Evolutionary conservation across 148 eudicot genomes (phyloP), one percentile per base, ranked within the genome.

Genomic region (Fallopia convolvulus): DNA sequence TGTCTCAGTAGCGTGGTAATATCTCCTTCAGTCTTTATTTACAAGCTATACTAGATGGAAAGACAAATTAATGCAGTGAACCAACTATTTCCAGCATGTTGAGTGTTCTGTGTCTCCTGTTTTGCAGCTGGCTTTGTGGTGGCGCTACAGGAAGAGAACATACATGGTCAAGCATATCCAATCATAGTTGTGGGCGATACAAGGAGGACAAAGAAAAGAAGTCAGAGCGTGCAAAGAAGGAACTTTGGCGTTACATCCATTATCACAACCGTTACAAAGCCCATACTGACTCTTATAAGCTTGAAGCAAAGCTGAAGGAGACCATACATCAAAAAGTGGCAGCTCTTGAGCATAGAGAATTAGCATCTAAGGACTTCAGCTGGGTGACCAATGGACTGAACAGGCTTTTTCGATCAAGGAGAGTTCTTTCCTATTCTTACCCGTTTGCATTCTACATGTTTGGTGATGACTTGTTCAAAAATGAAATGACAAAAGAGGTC

Each of bases 401-500:
- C 79, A 85, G 87, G 76, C 88, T 91, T 70, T 91, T 86, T 72
- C 85, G 90, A 84, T 89, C 91, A 44, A 89, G 96, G 78, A 87
- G 90, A 44, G 83, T 86, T 73, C 91, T 91, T 74, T 89, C 93
- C 1, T 88, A 83, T 83, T 91, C 93, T 14, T 91, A 91, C 77
- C 90, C 91, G 1, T 91, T 91, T 88, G 96, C 93, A 18, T 91
- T 77, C 81, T 88, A 91, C 53, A 91, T 91, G 93, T 91, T 91
- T 83, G 95, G 92, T n/a, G 90, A 87, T 46, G 88, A 87, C 46
- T 52, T 91, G 41, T 91, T 91, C 80, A 83, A 82, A 78, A 84
- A 78, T 75, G 92, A 87, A 74, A 86, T 91, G 92, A 89, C 85
- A n/a, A 75, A 79, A 12, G 75, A 81, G 76, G 87, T 83, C 60